Evolutionary conservation across 73 alveolate genomes (phyloP), one percentile per base, ranked within the genome.

Genomic region (Paramecium sexaurelia): DNA sequence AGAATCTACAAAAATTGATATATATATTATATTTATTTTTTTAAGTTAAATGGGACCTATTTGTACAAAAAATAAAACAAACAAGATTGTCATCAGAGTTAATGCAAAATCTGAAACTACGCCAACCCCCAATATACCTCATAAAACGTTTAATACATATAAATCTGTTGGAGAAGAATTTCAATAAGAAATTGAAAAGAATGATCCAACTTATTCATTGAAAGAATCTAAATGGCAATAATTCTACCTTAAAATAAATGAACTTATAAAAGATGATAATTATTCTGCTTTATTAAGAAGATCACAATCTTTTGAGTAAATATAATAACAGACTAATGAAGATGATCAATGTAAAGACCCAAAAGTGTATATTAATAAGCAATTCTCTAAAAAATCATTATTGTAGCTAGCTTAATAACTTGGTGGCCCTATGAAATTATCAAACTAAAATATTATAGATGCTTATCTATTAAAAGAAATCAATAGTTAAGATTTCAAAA

Each of bases 1-100:
- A 96, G 92, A 73, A 94, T 96, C 22, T 96, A 88, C 91, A 94
- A 96, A 69, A 82, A 75, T 36, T 88, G 94, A 88, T 39, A 29
- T 41, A 41, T 29, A 5, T 51, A 51, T 22, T 51, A 51, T 51
- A 51, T 35, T 26, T 78, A 78, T 41, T 78, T 39, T 17, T 39
- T 41, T 39, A 37, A 78, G 26, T 78, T 78, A 51, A 51, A 29
- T 78, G 90, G 90, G 90, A 78, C 39, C 71, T 78, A 61, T 78
- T 27, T 78, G 90, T 78, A 78, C 32, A 20, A 78, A 78, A 43
- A 29, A 26, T 17, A 78, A 78, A 43, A 39, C 75, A 10, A 51
- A 51, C n/a, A 51, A 51, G 32, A 51, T 51, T 51, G 67, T 17
- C 3, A 51, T 51, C 13, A 51, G 67, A 51, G 67, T 26, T n/a